A percentile compares a stretch with the other conserved stretches of the same genome.
Evolutionary conservation across 495 filamentous ascomycete species (phyloP).

Genomic region (Cladorrhinum samala): DNA sequence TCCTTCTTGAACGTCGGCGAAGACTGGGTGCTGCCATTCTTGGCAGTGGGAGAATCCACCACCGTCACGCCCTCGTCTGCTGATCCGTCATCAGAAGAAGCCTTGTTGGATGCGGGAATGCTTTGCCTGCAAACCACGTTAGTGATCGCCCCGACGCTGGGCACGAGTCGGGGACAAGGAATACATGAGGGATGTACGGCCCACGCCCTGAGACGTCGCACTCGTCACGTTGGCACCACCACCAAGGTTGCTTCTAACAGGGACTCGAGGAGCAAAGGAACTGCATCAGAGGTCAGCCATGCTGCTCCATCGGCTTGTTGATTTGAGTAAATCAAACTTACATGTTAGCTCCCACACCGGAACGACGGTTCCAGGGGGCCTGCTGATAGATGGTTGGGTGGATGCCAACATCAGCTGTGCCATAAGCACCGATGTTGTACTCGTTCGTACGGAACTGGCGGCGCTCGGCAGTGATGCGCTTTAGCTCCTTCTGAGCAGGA

Average conservation of each 20-base stretch:
- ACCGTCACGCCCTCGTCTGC: constrained; percentile 44
- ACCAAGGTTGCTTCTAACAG: constrained; percentile 14
- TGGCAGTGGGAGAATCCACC: constrained; percentile 44
- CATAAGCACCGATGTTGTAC: constrained; percentile 68
- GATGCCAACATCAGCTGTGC: constrained; percentile 46
- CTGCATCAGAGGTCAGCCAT: constrained; percentile 15
- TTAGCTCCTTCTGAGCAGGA: constrained; percentile 89
- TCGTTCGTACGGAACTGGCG: constrained; percentile 91
- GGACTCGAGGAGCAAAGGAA: constrained; percentile 23
- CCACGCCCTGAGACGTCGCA: constrained; percentile 11
- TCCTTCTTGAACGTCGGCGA: constrained; percentile 46
- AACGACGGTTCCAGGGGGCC: constrained; percentile 28
- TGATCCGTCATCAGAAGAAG: constrained; percentile 38
- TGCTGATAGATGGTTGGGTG: constrained; percentile 39
- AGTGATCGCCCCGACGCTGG: constrained; percentile 14
- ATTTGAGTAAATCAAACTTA: background rate
- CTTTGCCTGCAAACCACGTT: constrained; percentile 26
- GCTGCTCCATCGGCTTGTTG: background rate
- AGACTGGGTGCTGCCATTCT: constrained; percentile 43
- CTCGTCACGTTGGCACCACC: constrained; percentile 13
- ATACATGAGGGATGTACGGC: constrained; percentile 24
- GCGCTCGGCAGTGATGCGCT: constrained; percentile 86
- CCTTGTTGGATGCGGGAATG: constrained; percentile 19
- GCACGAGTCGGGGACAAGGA: constrained; percentile 2
- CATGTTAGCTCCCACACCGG: constrained; percentile 23